A percentile compares a stretch with the other conserved stretches of the same genome.
phyloP scores from a whole-genome alignment of 805 yeast species.

The Komagataella populi region DNA sequence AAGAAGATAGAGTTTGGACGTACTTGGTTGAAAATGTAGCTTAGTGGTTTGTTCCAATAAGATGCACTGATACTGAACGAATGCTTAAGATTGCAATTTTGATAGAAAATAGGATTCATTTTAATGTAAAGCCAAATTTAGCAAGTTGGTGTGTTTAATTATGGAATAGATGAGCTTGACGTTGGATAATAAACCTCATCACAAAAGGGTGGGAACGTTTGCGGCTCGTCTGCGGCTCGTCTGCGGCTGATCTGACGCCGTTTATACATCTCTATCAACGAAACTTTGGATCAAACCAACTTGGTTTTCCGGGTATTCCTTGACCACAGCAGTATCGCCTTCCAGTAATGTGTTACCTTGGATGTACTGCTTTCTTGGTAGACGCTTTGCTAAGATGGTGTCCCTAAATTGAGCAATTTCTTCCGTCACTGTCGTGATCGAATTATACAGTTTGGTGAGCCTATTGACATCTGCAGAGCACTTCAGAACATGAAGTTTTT shows the following conservation, averaged over 20 bases:
- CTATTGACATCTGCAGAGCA: slow-evolving; percentile 57
- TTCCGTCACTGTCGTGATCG: slow-evolving; percentile 53
- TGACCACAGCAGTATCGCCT: slow-evolving; percentile 31
- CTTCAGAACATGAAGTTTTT: slow-evolving; percentile 66
- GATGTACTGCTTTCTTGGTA: slow-evolving; percentile 74
- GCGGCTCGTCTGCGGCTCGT: not conserved
- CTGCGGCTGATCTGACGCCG: not conserved
- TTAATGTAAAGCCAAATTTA: not conserved
- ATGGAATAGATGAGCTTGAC: not conserved
- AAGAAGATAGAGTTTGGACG: not conserved
- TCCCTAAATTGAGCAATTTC: slow-evolving; percentile 57
- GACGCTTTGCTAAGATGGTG: slow-evolving; percentile 52
- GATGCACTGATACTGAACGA: not conserved
- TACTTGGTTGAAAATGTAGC: not conserved
- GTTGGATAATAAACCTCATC: not conserved
- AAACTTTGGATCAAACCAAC: slow-evolving; percentile 73
- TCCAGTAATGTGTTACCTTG: slow-evolving; percentile 56
- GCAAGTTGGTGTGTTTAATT: not conserved
- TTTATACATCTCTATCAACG: slow-evolving; percentile 35
- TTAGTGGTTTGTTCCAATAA: not conserved
- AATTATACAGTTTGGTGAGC: slow-evolving; percentile 51
- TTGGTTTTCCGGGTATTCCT: slow-evolving; percentile 62
- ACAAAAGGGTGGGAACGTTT: not conserved
- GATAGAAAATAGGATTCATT: not conserved
- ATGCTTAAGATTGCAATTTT: not conserved